These are phyloP conservation scores for Candida argentea DNA, from an alignment of 805 yeast species.

Conservation along the genomic window DNA sequence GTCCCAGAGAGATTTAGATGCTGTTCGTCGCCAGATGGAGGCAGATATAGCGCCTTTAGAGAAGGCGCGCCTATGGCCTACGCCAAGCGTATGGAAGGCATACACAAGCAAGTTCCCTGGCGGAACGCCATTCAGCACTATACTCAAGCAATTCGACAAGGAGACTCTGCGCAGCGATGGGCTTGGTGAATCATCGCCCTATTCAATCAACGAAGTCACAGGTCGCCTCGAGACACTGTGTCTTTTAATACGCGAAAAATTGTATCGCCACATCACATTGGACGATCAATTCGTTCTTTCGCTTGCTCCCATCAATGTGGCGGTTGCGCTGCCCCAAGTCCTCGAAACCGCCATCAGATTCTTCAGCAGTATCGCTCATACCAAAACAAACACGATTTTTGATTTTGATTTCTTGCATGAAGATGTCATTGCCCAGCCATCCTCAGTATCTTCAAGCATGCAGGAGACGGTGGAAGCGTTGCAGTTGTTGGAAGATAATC, in stretches of 20 bases:
- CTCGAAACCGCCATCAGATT: slow-evolving; percentile 37
- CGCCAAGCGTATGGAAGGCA: slow-evolving; percentile 56
- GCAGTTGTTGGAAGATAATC: slow-evolving; percentile 48
- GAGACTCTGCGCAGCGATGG: slow-evolving; percentile 22
- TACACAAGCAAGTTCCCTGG: slow-evolving; percentile 54
- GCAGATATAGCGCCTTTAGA: slow-evolving; percentile 41
- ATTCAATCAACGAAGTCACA: slow-evolving; percentile 27
- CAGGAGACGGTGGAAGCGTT: slow-evolving; percentile 13
- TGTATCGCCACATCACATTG: slow-evolving; percentile 25
- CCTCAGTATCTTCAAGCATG: slow-evolving; percentile 10
- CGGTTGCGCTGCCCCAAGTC: slow-evolving; percentile 21
- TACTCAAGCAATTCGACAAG: slow-evolving; percentile 39
- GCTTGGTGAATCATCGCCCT: too few species aligned
- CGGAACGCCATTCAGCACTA: slow-evolving; percentile 32
- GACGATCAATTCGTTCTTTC: slow-evolving; percentile 48
- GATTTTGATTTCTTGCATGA: slow-evolving; percentile 34
- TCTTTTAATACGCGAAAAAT: slow-evolving; percentile 28
- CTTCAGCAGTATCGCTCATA: slow-evolving; percentile 44
- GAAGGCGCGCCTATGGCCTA: slow-evolving; percentile 74
- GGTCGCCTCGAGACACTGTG: slow-evolving; percentile 31
- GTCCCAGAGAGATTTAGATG: slow-evolving; percentile 29
- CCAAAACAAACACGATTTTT: slow-evolving; percentile 44
- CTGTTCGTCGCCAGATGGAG: slow-evolving; percentile 37
- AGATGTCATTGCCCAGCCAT: slow-evolving; percentile 12
- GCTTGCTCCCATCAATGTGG: slow-evolving; percentile 48